Conservation (phyloP, 306 rosid genomes). For the Rubus parviflorus region DNA sequence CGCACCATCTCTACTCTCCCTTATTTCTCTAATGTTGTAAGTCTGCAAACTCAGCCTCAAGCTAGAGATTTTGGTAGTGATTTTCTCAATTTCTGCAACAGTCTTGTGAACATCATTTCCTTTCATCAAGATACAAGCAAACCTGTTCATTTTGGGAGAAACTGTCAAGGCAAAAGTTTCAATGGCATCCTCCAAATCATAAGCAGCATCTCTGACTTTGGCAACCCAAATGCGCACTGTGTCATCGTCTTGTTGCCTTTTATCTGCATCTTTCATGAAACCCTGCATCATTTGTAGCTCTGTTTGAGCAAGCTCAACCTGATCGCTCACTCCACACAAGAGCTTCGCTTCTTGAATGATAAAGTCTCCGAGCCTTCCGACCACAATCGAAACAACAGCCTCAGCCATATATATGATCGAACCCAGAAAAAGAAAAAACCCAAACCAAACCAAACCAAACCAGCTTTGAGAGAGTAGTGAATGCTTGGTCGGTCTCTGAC, state of each 20-base stretch:
- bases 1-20: not conserved
- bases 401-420: too few species aligned
- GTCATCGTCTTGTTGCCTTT: conserved; percentile 38
- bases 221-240: conserved; percentile 18
- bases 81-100: conserved; percentile 25
- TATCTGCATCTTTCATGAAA: conserved; percentile 29
- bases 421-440: too few species aligned
- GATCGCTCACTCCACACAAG: not conserved
- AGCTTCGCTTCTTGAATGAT: not conserved
- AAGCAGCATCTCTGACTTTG: not conserved
- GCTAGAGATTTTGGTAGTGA: conserved; percentile 31
- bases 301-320: not conserved
- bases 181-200: not conserved
- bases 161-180: conserved; percentile 18
- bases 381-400: too few species aligned
- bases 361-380: too few species aligned
- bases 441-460: too few species aligned
- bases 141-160: conserved; percentile 10
- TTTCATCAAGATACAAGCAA: conserved; percentile 12
- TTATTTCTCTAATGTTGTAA: not conserved
- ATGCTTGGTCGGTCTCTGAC: too few species aligned
- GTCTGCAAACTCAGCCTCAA: conserved; percentile 31
- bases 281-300: conserved; percentile 12
- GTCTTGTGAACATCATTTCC: conserved; percentile 22
- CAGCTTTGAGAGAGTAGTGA: too few species aligned